These are phyloP conservation scores for Podaxis pistillaris DNA, from an alignment of 768 basidiomycete species.

Conservation along the genomic window DNA sequence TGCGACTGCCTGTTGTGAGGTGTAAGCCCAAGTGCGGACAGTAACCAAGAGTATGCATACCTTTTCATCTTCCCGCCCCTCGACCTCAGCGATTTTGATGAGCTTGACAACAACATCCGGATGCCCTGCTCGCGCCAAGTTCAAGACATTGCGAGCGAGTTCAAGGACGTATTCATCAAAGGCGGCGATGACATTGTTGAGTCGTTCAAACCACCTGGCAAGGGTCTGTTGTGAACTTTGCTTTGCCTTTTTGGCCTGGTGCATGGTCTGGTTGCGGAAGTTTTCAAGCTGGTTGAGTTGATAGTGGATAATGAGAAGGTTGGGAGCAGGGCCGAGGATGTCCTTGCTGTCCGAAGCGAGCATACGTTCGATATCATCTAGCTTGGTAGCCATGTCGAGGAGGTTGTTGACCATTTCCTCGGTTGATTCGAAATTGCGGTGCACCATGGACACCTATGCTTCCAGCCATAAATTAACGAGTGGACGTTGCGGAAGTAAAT, in stretches of 20 bases:
- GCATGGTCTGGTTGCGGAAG: slow-evolving; percentile 94
- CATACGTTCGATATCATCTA: slow-evolving; percentile 76
- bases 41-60: slow-evolving; percentile 33
- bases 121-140: slow-evolving; percentile 76
- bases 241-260: slow-evolving; percentile 85
- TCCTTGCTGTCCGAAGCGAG: slow-evolving; percentile 72
- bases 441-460: slow-evolving; percentile 86
- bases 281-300: slow-evolving; percentile 89
- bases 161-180: slow-evolving; percentile 87
- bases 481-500: background rate
- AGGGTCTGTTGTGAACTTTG: slow-evolving; percentile 65
- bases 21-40: slow-evolving; percentile 6
- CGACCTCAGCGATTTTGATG: slow-evolving; percentile 90
- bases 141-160: slow-evolving; percentile 73
- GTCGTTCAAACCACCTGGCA: slow-evolving; percentile 78
- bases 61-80: slow-evolving; percentile 94
- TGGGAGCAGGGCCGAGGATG: slow-evolving; percentile 83
- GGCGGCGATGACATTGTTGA: slow-evolving; percentile 73
- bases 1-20: slow-evolving; percentile 70
- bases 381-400: slow-evolving; percentile 85
- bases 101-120: slow-evolving; percentile 88
- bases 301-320: slow-evolving; percentile 87
- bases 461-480: slow-evolving; percentile 8
- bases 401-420: slow-evolving; percentile 95
- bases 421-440: slow-evolving; percentile 91